These are phyloP conservation scores for Capronia coronata DNA, from an alignment of 2,329 filamentous ascomycete species.

Conservation along the genomic window DNA sequence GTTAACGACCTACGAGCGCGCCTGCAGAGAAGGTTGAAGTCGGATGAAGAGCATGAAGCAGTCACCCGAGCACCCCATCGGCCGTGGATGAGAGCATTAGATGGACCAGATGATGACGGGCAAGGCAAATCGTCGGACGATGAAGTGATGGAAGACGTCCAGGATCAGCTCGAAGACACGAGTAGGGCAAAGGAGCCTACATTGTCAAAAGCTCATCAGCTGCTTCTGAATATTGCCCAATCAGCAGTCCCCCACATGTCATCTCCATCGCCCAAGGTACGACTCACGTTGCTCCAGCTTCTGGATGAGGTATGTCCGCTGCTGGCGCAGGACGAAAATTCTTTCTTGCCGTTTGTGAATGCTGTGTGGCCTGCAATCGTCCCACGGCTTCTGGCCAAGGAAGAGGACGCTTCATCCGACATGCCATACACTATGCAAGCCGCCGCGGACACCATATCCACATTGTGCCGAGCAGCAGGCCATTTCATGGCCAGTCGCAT, in stretches of 20 bases:
- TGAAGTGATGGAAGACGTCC: background rate
- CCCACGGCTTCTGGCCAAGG: slow-evolving; percentile 50
- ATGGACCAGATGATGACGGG: background rate
- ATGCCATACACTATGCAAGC: slow-evolving; percentile 54
- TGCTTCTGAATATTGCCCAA: slow-evolving; percentile 72
- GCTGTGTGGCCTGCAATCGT: slow-evolving; percentile 80
- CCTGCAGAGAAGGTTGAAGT: slow-evolving; percentile 31
- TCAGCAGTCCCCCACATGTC: slow-evolving; percentile 88
- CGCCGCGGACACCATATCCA: slow-evolving; percentile 61
- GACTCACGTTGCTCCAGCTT: slow-evolving; percentile 70
- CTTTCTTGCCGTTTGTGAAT: slow-evolving; percentile 83
- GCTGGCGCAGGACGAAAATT: slow-evolving; percentile 68
- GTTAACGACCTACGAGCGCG: slow-evolving; percentile 33
- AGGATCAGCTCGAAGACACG: background rate
- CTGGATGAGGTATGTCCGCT: slow-evolving; percentile 65
- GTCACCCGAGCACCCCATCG: slow-evolving; percentile 25
- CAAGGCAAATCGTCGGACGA: background rate
- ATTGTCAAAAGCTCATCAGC: slow-evolving; percentile 67
- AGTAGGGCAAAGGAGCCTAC: slow-evolving; percentile 35
- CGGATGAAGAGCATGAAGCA: slow-evolving; percentile 26
- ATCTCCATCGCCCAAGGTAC: slow-evolving; percentile 70
- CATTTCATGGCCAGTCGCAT: slow-evolving; percentile 75
- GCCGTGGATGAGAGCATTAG: slow-evolving; percentile 30
- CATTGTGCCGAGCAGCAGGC: slow-evolving; percentile 65
- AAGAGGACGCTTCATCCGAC: slow-evolving; percentile 31